phyloP scores from a whole-genome alignment of 768 basidiomycete genomes.

The Tulasnella sp. region DNA sequence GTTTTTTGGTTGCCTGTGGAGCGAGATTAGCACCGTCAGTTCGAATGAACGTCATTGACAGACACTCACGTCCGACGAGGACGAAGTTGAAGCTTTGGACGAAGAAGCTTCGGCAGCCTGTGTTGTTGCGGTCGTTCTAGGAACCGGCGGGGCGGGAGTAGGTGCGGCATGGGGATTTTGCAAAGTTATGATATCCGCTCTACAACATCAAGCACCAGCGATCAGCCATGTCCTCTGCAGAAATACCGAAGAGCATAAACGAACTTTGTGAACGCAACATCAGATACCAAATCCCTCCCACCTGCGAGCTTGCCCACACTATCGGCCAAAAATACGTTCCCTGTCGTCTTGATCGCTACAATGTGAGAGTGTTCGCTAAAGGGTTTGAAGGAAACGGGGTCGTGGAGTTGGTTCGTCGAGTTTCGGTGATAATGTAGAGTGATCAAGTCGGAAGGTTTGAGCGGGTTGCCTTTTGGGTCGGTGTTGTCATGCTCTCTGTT shows the following conservation, averaged over 20 bases:
- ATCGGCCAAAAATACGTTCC: constrained; percentile 89
- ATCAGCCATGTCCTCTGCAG: background rate
- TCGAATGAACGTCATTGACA: background rate
- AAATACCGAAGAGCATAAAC: background rate
- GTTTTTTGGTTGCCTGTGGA: constrained; percentile 23
- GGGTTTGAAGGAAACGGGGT: constrained; percentile 96
- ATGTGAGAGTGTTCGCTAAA: constrained; percentile 96
- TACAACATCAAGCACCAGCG: constrained; percentile 28
- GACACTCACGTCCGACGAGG: background rate
- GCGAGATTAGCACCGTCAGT: constrained; percentile 14
- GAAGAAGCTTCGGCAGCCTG: background rate
- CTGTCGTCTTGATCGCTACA: constrained; percentile 79
- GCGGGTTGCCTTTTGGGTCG: constrained; percentile 62
- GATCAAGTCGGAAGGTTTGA: constrained; percentile 66
- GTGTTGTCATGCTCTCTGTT: constrained; percentile 71
- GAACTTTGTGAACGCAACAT: constrained; percentile 77
- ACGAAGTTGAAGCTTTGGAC: constrained; percentile 5
- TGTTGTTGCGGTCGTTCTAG: constrained; percentile 33
- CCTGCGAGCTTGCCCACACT: constrained; percentile 60
- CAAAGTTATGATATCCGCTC: constrained; percentile 85
- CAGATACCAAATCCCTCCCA: constrained; percentile 76
- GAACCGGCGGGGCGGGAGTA: constrained; percentile 30
- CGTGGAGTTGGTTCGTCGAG: constrained; percentile 78
- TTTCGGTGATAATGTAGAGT: constrained; percentile 78
- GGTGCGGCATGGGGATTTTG: constrained; percentile 65